A percentile compares a stretch with the other conserved stretches of the same genome.
phyloP scores from a whole-genome alignment of 768 basidiomycete species.

The Daedaleopsis sinensis region DNA sequence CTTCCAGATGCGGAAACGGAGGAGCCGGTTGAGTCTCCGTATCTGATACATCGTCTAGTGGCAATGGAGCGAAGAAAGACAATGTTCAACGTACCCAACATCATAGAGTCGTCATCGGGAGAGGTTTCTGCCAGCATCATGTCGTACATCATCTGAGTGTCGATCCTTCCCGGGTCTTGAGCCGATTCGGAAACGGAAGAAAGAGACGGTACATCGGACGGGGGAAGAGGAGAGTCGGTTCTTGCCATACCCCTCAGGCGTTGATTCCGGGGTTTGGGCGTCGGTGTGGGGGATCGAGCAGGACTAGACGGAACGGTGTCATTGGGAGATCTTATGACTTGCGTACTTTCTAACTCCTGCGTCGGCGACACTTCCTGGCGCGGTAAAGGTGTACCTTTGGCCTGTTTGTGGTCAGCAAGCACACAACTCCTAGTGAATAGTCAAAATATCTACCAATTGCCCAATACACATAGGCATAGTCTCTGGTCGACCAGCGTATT shows the following conservation, averaged over 20 bases:
- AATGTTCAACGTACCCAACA: slow-evolving; percentile 43
- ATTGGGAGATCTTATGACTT: slow-evolving; percentile 30
- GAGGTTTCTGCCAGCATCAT: slow-evolving; percentile 26
- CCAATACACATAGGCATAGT: slow-evolving; percentile 55
- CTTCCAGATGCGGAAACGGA: slow-evolving; percentile 11
- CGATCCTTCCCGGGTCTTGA: slow-evolving; percentile 28
- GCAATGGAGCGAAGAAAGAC: background rate
- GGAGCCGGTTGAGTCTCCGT: slow-evolving; percentile 33
- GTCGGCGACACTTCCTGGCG: slow-evolving; percentile 50
- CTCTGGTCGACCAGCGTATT: slow-evolving; percentile 55
- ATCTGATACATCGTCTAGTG: slow-evolving; percentile 24
- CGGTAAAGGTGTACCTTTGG: background rate
- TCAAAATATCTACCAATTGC: slow-evolving; percentile 49
- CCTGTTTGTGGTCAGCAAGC: background rate
- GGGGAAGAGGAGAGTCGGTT: slow-evolving; percentile 21
- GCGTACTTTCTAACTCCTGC: slow-evolving; percentile 45
- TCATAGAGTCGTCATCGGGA: slow-evolving; percentile 43
- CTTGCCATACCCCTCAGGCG: background rate
- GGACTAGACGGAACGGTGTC: slow-evolving; percentile 7
- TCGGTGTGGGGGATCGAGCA: slow-evolving; percentile 13
- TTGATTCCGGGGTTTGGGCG: slow-evolving; percentile 1
- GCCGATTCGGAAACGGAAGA: background rate
- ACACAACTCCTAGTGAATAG: background rate
- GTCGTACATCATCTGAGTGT: slow-evolving; percentile 44
- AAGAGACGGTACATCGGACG: slow-evolving; percentile 25